Evolutionary conservation across 305 asterid species (phyloP), one percentile per base, ranked within the genome.

Genomic region (Rubia tinctorum): DNA sequence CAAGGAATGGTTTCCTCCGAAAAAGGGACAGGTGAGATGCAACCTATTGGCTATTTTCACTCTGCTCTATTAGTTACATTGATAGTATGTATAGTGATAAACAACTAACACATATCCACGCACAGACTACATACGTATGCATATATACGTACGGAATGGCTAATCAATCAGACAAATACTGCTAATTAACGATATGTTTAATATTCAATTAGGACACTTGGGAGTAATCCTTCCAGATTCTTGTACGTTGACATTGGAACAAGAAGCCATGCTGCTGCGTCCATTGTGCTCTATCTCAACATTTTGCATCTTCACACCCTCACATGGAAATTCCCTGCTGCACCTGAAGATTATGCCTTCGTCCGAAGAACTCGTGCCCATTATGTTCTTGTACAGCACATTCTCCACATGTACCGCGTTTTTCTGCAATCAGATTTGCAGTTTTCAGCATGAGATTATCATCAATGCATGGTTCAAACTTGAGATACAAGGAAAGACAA

Each of bases 281-380:
- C 75, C 73, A 64, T 84, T 79, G 42, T 79, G 75, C 25, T 23
- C 76, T 73, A 95, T 49, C 25, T 82, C 40, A 51, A 95, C 91
- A 76, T 90, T 88, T 69, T 90, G 81, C 80, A 92, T 43, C 40
- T 37, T 73, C 27, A 95, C 68, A 71, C 86, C 88, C 80, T 76
- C 73, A 79, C 99, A 95, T 22, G 97, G 98, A 66, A 89, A 78
- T 14, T 87, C 79, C 3, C 78, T 39, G 9, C 99, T 95, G 85
- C 99, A 95, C n/a, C 84, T 72, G 76, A 95, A 89, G 71, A 79
- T 82, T 73, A 95, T 80, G 7, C 96, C 99, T 71, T 80, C 76
- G 43, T 88, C 85, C 13, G 90, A 73, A 66, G 89, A 88, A 74
- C 98, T 95, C 18, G 91, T 88, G 63, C 99, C 99, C 74, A 65